These are phyloP conservation scores for Leucocoprinus birnbaumii DNA, from an alignment of 768 basidiomycete species.

Conservation along the genomic window DNA sequence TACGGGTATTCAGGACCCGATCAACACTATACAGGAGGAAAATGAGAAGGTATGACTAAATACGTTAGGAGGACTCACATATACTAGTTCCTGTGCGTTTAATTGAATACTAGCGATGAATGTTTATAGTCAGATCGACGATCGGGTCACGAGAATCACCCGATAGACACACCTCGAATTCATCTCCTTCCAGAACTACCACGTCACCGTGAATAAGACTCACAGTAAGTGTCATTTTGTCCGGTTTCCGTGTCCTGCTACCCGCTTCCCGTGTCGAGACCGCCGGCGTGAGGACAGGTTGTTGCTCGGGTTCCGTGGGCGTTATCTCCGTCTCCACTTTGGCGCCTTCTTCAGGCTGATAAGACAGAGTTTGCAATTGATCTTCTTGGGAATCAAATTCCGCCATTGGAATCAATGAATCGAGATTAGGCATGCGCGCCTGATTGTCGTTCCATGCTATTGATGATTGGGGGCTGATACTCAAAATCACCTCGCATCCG, in stretches of 20 bases:
- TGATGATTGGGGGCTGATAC: conserved; percentile 21
- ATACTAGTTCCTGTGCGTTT: conserved; percentile 42
- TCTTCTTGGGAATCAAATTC: conserved; percentile 1
- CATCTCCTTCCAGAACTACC: conserved; percentile 36
- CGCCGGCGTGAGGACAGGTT: not conserved
- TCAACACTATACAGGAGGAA: conserved; percentile 7
- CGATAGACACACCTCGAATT: conserved; percentile 34
- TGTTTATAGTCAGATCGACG: conserved; percentile 11
- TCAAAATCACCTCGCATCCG: conserved; percentile 34
- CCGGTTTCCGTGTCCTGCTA: conserved; percentile 9
- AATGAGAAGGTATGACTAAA: not conserved
- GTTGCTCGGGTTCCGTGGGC: not conserved
- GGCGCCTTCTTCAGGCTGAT: not conserved
- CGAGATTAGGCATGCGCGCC: conserved; percentile 8
- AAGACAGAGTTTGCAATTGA: not conserved
- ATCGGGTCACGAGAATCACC: not conserved
- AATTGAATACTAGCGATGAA: conserved; percentile 35
- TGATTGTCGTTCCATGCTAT: conserved; percentile 1
- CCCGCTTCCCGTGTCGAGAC: not conserved
- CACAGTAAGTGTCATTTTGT: conserved; percentile 16
- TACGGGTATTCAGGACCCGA: conserved; percentile 5
- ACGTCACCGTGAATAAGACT: conserved; percentile 44
- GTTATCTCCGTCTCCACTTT: not conserved
- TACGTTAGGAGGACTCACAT: conserved; percentile 25
- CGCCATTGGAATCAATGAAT: conserved; percentile 15